Evolutionary conservation across 129 eudicot species (phyloP), one percentile per base, ranked within the genome.

Genomic region (Mikania micrantha): DNA sequence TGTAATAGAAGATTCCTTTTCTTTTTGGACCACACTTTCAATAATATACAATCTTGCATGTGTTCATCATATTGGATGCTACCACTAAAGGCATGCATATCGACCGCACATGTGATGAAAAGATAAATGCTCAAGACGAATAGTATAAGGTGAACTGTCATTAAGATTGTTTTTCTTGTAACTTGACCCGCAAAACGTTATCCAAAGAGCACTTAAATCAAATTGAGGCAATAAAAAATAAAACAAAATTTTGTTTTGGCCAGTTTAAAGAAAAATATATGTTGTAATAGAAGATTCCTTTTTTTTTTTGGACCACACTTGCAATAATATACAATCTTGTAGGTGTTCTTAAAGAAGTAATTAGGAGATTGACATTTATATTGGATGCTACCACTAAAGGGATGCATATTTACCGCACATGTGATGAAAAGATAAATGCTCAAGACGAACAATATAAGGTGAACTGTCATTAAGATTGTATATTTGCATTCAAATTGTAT

Each of bases 391-490:
- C 61, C 41, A 79, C 73, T 40, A 75, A 84, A 40, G 78, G 76
- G 69, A 66, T 48, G 36, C 85, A 69, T 40, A 61, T 84, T 17
- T 90, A 86, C 73, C 79, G 96, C 77, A 69, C 79, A 25, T 52
- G 53, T 57, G 66, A 64, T 73, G 85, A 80, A 60, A 81, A 70
- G 50, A 76, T 93, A 80, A 50, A 47, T 6, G 81, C 86, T 57
- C 88, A 82, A 80, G 98, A 92, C 77, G 84, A 74, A 80, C 91
- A 74, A 65, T 88, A 74, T 68, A 82, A 93, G 98, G 96, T 88
- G 53, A 24, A 10, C 31, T 16, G 61, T 20, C 22, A 62, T 38
- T 36, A 35, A 47, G 59, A 11, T 56, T 19, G 2, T 29, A 48
- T 56, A 65, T 69, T 61, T 25, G 34, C 35, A 20, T 34, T 9